Evolutionary conservation across 306 rosid species (phyloP).

Genomic region (Fragaria ananassa): DNA sequence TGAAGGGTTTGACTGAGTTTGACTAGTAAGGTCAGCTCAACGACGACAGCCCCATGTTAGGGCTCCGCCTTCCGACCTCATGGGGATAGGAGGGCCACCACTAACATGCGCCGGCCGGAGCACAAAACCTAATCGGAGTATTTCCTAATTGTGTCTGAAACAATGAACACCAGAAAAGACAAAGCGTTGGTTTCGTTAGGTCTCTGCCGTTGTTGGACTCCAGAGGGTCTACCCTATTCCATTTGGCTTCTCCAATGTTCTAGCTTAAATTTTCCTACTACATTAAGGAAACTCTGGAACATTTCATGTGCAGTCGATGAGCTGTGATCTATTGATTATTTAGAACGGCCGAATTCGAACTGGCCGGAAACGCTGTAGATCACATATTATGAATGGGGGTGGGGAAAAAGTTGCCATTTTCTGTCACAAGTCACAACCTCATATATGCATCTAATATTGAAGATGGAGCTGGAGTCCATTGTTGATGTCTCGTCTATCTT

Average conservation of each 20-base stretch:
- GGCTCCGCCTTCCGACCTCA: background rate
- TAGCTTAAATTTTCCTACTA: background rate
- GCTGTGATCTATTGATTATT: background rate
- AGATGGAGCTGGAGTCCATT: conserved; percentile 7
- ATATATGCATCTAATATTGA: background rate
- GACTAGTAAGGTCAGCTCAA: background rate
- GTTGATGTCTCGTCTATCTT: background rate
- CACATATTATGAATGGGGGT: no score
- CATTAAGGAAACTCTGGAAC: background rate
- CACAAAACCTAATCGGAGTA: background rate
- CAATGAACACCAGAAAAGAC: background rate
- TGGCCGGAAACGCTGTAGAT: no score
- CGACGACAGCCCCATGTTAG: conserved; percentile 1
- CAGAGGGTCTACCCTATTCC: conserved; percentile 1
- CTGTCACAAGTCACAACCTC: no score
- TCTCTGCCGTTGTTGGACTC: background rate
- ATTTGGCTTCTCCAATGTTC: background rate
- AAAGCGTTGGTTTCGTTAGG: background rate
- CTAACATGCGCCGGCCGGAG: background rate
- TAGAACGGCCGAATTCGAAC: background rate
- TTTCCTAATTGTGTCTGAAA: background rate
- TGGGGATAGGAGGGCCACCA: conserved; percentile 3
- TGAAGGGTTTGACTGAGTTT: background rate
- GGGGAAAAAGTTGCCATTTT: background rate
- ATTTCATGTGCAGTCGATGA: background rate